Evolutionary conservation across 1,139 yeast species (phyloP).

Genomic region (Lodderomyces metapsilosis): DNA sequence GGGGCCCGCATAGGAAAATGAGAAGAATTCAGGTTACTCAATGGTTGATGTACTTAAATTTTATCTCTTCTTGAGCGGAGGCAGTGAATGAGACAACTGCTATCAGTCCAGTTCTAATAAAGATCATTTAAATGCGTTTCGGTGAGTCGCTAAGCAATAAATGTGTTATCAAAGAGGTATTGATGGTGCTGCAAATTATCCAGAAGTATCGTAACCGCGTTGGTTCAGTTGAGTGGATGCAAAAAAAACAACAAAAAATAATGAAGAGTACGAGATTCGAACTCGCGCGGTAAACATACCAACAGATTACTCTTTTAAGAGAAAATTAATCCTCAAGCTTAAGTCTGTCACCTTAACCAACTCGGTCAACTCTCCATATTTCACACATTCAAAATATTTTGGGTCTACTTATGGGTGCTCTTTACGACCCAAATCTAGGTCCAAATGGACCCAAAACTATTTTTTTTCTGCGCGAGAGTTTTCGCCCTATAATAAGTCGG

Average conservation of each 20-base stretch:
- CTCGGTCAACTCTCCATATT: conserved; percentile 14
- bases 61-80: too few species aligned
- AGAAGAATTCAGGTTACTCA: too few species aligned
- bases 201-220: too few species aligned
- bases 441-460: not conserved
- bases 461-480: not conserved
- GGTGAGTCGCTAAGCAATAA: too few species aligned
- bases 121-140: too few species aligned
- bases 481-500: not conserved
- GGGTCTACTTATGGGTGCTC: not conserved
- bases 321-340: conserved; percentile 6
- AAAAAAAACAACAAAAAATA: conserved; percentile 7
- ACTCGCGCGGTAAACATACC: conserved; percentile 14
- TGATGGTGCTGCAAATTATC: too few species aligned
- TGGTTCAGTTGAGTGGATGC: too few species aligned
- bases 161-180: too few species aligned
- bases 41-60: too few species aligned
- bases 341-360: conserved; percentile 15
- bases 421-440: not conserved
- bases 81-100: too few species aligned
- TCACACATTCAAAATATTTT: not conserved
- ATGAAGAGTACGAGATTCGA: conserved; percentile 14
- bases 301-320: conserved; percentile 9
- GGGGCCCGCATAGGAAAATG: too few species aligned
- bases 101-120: too few species aligned